A percentile compares a stretch with the other conserved stretches of the same genome.
Evolutionary conservation across 176 grass and related monocot genomes (phyloP).

Genomic region (Carex pumila): DNA sequence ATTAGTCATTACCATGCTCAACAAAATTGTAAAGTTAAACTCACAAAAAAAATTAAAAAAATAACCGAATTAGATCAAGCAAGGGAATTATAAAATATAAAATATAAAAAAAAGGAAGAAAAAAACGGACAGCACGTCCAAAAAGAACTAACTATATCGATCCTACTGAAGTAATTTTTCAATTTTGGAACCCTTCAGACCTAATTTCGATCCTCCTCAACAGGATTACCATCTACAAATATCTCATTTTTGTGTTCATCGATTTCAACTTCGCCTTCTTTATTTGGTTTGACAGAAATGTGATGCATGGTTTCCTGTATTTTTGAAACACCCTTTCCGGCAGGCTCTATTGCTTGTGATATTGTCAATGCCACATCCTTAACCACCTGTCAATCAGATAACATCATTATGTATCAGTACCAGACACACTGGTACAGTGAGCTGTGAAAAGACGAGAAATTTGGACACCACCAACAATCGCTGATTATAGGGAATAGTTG

Average conservation of each 20-base stretch:
- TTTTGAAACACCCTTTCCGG: conserved; percentile 74
- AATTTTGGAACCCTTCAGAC: not conserved
- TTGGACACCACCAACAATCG: not conserved
- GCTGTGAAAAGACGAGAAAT: not conserved
- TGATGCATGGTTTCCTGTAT: conserved; percentile 71
- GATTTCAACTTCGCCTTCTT: conserved; percentile 36
- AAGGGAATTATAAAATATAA: not conserved
- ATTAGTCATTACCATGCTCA: not conserved
- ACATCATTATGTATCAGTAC: not conserved
- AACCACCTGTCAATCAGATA: conserved; percentile 45
- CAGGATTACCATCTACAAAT: conserved; percentile 13
- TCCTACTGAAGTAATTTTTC: not conserved
- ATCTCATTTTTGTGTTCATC: conserved; percentile 49
- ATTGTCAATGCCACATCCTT: conserved; percentile 75
- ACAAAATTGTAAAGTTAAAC: not conserved
- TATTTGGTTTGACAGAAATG: conserved; percentile 34
- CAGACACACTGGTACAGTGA: not conserved
- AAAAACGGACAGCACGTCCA: not conserved
- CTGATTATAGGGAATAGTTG: not conserved
- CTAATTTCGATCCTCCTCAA: conserved; percentile 25
- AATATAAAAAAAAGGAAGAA: no score
- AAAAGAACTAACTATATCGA: no score
- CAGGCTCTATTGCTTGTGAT: conserved; percentile 69
- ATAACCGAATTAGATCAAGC: not conserved
- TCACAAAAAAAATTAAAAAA: not conserved